Percentiles rank a stretch among this genome's conserved stretches.
Conservation (phyloP, 345 rosid species). For the Acer saccharum region DNA sequence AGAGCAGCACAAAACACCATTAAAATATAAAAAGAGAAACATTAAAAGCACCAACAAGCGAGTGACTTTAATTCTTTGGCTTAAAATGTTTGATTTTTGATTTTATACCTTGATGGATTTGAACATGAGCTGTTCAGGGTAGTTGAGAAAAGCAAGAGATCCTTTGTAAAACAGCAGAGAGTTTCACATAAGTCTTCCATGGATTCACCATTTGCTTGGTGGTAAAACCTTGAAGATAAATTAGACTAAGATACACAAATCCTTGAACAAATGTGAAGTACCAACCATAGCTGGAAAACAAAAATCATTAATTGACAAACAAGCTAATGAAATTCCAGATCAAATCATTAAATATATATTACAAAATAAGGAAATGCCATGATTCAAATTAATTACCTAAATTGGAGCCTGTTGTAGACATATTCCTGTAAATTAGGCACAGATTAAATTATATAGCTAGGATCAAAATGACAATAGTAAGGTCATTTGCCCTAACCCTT, state of each 20-base stretch:
- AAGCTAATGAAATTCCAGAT: background rate
- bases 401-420: conserved; percentile 90
- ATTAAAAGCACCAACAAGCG: background rate
- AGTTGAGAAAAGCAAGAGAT: conserved; percentile 92
- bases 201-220: conserved; percentile 92
- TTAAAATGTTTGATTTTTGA: background rate
- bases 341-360: conserved; percentile 1
- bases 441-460: background rate
- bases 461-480: background rate
- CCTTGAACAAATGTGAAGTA: conserved; percentile 98
- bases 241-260: conserved; percentile 81
- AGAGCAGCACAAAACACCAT: background rate
- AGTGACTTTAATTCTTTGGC: background rate
- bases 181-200: conserved; percentile 90
- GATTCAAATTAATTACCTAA: conserved; percentile 49
- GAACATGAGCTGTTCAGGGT: conserved; percentile 98
- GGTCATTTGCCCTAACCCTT: too few species aligned
- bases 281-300: conserved; percentile 83
- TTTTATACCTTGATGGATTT: conserved; percentile 86
- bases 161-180: conserved; percentile 97
- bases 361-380: background rate
- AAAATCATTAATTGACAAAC: background rate
- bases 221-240: conserved; percentile 92
- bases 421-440: conserved; percentile 66
- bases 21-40: background rate